Conservation (phyloP, 1,284 basidiomycete species). For the Cryptococcus amylolentus region DNA sequence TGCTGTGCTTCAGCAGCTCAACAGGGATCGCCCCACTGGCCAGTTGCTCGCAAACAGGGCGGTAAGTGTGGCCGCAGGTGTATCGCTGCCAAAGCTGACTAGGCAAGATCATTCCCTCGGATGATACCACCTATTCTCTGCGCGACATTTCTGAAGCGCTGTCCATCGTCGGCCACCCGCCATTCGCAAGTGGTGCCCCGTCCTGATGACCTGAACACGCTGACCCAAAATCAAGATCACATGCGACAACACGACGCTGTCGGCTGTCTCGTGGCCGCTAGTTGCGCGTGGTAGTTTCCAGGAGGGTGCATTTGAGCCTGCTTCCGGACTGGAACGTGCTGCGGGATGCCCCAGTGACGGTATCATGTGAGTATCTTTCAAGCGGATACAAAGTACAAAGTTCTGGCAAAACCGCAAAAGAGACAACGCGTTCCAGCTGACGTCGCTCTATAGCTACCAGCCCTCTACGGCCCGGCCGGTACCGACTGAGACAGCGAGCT, state of each 20-base stretch:
- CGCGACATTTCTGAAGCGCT: conserved; percentile 34
- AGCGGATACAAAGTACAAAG: neutral
- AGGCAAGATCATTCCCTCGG: conserved; percentile 44
- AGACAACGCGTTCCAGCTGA: neutral
- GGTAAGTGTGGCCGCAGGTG: conserved; percentile 24
- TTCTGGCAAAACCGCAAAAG: no score
- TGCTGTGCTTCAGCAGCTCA: conserved; percentile 34
- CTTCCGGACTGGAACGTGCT: conserved; percentile 2
- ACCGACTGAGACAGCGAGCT: conserved; percentile 29
- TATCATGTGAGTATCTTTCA: conserved; percentile 31
- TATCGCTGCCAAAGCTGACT: neutral
- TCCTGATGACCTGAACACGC: neutral
- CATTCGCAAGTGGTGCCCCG: conserved; percentile 27
- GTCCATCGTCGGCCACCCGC: conserved; percentile 19
- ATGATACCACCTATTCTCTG: conserved; percentile 42
- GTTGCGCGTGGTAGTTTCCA: conserved; percentile 35
- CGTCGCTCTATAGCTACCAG: conserved; percentile 30
- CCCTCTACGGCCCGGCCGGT: conserved; percentile 24
- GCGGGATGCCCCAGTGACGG: conserved; percentile 44
- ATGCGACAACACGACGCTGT: conserved; percentile 38
- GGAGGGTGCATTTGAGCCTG: conserved; percentile 28
- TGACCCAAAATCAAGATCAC: conserved; percentile 20
- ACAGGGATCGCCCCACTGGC: conserved; percentile 25
- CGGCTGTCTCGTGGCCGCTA: conserved; percentile 39
- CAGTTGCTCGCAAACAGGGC: conserved; percentile 37